Evolutionary conservation across 768 basidiomycete species (phyloP), one percentile per base, ranked within the genome.

Genomic region (Cyathus striatus): DNA sequence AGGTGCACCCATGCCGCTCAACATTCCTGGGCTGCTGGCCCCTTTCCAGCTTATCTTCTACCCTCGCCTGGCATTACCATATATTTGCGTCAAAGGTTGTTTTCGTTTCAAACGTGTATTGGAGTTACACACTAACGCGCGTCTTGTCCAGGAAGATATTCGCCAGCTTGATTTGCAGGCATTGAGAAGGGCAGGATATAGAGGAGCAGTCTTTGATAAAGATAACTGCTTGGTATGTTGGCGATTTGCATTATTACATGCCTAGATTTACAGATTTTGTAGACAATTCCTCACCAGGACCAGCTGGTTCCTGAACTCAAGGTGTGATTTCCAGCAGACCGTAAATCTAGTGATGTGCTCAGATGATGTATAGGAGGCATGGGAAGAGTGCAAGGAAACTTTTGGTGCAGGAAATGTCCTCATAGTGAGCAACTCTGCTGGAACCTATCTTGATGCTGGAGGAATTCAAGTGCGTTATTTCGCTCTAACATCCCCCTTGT

Each of bases 181-280:
- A 26, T 69, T 98, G 27, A 75, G 75, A 44, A 69, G 71, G 44
- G 79, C 82, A 6, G 92, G 94, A 4, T 93, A 90, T 58, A 78
- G 81, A 36, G 92, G 88, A n/a, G 89, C 86, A 3, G 81, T 99
- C 1, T 86, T 98, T 51, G 95, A 98, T 74, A 97, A 98, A 65
- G 95, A 99, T 58, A 98, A 99, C 54, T 98, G 95, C 57, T 65
- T 98, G 50, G 95, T 90, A 49, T 22, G 85, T 66, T 32, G 26
- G 20, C 18, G n/a, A n/a, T 38, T 40, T 17, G 23, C 12, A 14
- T 4, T 16, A 6, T 39, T 33, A 18, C 14, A 23, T 4, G 2
- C 3, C 42, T 16, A 10, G 27, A 17, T 32, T 45, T 16, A 26
- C 23, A n/a, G 9, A 20, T 30, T 43, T 34, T 13, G 20, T 38